Evolutionary conservation across 257 asterid genomes (phyloP).

Genomic region (Cruciata laevipes): DNA sequence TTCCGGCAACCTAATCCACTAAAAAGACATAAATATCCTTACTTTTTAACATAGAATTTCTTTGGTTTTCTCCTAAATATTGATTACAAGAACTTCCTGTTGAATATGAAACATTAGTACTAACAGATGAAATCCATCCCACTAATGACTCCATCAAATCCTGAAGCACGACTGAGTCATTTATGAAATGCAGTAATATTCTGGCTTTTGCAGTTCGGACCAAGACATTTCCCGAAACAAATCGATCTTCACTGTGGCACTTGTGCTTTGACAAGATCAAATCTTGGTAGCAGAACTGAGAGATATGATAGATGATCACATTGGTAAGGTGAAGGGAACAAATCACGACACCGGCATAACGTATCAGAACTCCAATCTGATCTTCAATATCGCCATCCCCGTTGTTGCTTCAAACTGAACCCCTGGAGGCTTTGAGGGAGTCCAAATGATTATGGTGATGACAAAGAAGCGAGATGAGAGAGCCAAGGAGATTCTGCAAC

Average conservation of each 20-base stretch:
- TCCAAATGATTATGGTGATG: not conserved
- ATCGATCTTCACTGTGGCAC: slow-evolving; percentile 11
- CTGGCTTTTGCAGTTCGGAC: slow-evolving; percentile 44
- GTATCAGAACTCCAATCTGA: not conserved
- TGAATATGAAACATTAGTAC: slow-evolving; percentile 28
- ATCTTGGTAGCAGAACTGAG: not conserved
- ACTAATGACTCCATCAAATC: slow-evolving; percentile 36
- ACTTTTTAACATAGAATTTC: no score
- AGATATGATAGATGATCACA: not conserved
- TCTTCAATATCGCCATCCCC: no score
- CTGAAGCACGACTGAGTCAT: slow-evolving; percentile 21
- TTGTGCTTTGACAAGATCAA: not conserved
- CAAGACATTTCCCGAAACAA: slow-evolving; percentile 18
- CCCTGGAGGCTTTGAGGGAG: not conserved
- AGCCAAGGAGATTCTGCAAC: not conserved
- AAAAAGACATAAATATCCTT: no score
- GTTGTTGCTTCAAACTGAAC: not conserved
- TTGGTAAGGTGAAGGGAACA: not conserved
- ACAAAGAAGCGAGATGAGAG: not conserved
- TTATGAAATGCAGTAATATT: slow-evolving; percentile 15
- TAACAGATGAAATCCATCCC: slow-evolving; percentile 23
- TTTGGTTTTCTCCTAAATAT: slow-evolving; percentile 36
- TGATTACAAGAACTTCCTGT: slow-evolving; percentile 21
- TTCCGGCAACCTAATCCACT: no score
- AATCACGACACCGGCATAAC: not conserved